phyloP scores from a whole-genome alignment of 2,329 filamentous ascomycete species.

The Colletotrichum filicis region DNA sequence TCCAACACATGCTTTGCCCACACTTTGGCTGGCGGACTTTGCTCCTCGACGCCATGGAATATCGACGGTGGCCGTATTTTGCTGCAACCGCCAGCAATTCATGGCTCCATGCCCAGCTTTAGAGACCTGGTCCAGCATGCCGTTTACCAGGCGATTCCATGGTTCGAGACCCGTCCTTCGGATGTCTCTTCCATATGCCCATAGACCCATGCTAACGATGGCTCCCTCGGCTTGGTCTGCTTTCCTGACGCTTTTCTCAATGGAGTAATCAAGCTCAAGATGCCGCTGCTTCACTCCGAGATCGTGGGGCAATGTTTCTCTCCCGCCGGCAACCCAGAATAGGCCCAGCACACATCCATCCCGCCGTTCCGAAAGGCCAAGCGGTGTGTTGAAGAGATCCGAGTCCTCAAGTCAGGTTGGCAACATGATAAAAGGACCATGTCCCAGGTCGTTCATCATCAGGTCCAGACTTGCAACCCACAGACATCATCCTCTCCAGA shows the following conservation, averaged over 20 bases:
- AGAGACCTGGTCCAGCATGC: background rate
- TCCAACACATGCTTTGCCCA: slow-evolving; percentile 4
- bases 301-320: slow-evolving; percentile 5
- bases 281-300: slow-evolving; percentile 20
- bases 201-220: background rate
- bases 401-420: background rate
- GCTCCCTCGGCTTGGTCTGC: background rate
- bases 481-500: background rate
- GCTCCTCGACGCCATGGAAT: background rate
- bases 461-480: background rate
- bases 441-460: background rate
- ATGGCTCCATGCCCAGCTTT: slow-evolving; percentile 15
- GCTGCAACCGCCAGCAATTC: background rate
- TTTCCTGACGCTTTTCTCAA: slow-evolving; percentile 19
- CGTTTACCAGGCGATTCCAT: slow-evolving; percentile 7
- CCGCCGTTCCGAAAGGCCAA: slow-evolving; percentile 28
- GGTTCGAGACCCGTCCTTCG: slow-evolving; percentile 5
- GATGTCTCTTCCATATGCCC: slow-evolving; percentile 23
- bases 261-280: slow-evolving; percentile 19
- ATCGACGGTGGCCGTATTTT: background rate
- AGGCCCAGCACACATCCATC: slow-evolving; percentile 3
- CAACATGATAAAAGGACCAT: slow-evolving; percentile 20
- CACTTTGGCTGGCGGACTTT: slow-evolving; percentile 27
- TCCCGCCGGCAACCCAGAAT: background rate
- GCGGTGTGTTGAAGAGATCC: background rate